Evolutionary conservation across 2,329 filamentous ascomycete genomes (phyloP), one percentile per base, ranked within the genome.

Genomic region (Colletotrichum orbiculare): DNA sequence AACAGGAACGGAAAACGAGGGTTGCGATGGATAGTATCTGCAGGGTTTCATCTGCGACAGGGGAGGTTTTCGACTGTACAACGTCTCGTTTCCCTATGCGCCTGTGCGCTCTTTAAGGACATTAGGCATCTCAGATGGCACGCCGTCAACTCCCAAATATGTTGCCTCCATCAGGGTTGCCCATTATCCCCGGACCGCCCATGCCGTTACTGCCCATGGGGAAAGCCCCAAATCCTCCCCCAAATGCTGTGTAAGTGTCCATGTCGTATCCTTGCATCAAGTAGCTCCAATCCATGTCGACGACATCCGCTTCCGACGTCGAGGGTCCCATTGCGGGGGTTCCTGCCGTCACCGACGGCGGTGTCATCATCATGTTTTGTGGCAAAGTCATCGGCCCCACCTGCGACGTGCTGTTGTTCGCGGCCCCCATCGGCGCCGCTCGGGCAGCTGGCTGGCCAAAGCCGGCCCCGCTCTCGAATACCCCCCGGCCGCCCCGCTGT

Each of bases 241-340:
- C 69, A 54, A 77, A 75, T 33, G 71, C 73, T 6, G 73, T 71
- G 34, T 75, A 78, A 2, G 70, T 72, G 12, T 69, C 69, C 33
- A 73, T 68, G 34, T 78, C 75, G 60, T 81, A 81, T 25, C 76
- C 74, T 42, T 82, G 79, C 70, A 84, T 76, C 54, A 84, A 73
- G 42, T 80, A 81, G 35, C 77, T 79, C 82, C 82, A 85, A 69
- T 85, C 82, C 81, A 85, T 81, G 37, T 80, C 68, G 1, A 69
- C 70, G 49, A 75, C 69, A 46, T 75, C 76, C 68, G 43, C 70
- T 60, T 78, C 77, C 13, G 71, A 70, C 6, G 73, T 49, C 41
- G 67, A 47, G 11, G 60, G 52, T 37, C 50, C 48, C 58, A 66
- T 68, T 6, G 66, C 69, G 33, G 64, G 69, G 4, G 67, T 60